A percentile compares a stretch with the other conserved stretches of the same genome.
phyloP scores from a whole-genome alignment of 192 early-diverging fungal genomes.

The Chytriomyces sp. region DNA sequence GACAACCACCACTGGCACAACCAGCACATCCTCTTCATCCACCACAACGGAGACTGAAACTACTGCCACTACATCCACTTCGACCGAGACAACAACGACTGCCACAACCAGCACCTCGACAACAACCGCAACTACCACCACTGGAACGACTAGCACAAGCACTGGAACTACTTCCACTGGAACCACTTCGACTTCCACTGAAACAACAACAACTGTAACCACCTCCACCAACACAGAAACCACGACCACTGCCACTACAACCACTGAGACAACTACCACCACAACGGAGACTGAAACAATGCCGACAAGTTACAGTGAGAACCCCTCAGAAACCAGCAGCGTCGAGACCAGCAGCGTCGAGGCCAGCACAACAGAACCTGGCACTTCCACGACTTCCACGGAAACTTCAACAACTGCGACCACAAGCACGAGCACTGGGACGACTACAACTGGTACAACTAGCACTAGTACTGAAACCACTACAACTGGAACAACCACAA shows the following conservation, averaged over 20 bases:
- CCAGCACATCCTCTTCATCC: neutral
- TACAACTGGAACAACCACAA: neutral
- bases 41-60: neutral
- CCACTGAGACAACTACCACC: slow-evolving; percentile 2
- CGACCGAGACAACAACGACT: slow-evolving; percentile 4
- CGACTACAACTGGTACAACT: slow-evolving; percentile 1
- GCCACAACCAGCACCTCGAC: slow-evolving; percentile 10
- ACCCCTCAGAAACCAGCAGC: neutral
- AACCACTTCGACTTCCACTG: neutral
- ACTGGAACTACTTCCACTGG: slow-evolving; percentile 11
- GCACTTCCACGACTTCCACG: neutral
- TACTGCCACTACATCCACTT: neutral
- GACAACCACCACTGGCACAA: neutral
- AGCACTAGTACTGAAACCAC: no score
- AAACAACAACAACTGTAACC: slow-evolving; percentile 2
- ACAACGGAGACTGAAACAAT: neutral
- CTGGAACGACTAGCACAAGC: neutral
- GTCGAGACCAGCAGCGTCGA: no score
- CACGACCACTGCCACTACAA: slow-evolving; percentile 10
- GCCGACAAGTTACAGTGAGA: neutral
- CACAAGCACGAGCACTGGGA: neutral
- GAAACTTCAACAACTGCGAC: neutral
- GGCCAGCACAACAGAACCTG: neutral
- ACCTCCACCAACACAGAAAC: neutral
- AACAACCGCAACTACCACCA: slow-evolving; percentile 6